These are phyloP conservation scores for Didymella pomorum DNA, from an alignment of 2,329 filamentous ascomycete species.

Conservation along the genomic window DNA sequence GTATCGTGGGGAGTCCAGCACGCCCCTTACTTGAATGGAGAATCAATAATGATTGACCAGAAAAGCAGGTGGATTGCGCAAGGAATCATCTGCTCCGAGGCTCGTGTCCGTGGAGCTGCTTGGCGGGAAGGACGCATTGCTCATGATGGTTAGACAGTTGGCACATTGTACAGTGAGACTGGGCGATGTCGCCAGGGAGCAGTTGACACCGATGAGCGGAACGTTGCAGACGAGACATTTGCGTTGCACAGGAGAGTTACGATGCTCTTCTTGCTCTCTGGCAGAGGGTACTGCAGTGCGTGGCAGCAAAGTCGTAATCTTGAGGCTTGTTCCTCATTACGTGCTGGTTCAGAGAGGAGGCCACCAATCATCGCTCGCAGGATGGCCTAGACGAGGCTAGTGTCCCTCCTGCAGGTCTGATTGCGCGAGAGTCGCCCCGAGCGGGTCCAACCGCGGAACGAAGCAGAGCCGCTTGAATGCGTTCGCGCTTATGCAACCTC, in stretches of 20 bases:
- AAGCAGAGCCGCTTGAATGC: conserved; percentile 20
- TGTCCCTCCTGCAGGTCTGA: conserved; percentile 3
- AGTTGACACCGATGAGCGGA: conserved; percentile 9
- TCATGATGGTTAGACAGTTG: conserved; percentile 12
- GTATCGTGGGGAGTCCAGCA: conserved; percentile 7
- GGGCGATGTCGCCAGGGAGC: conserved; percentile 8
- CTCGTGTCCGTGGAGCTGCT: conserved; percentile 14
- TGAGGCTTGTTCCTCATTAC: conserved; percentile 13
- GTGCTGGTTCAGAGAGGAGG: conserved; percentile 9
- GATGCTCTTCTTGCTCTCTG: conserved; percentile 5
- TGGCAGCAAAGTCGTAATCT: conserved; percentile 12
- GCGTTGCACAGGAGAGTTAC: conserved; percentile 6
- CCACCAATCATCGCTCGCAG: conserved; percentile 16
- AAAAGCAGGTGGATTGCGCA: conserved; percentile 19
- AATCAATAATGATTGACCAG: conserved; percentile 8
- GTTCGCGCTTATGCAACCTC: conserved; percentile 19
- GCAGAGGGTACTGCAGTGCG: not conserved
- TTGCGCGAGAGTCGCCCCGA: conserved; percentile 17
- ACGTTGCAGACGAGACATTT: conserved; percentile 7
- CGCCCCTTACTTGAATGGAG: conserved; percentile 7
- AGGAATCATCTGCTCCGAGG: conserved; percentile 13
- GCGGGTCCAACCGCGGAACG: conserved; percentile 20
- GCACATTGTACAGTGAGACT: conserved; percentile 4
- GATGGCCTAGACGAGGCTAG: conserved; percentile 7
- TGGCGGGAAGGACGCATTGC: conserved; percentile 15